Base-by-base conservation (phyloP, 2,329 filamentous ascomycete species). In the Phaeoacremonium minimum region DNA sequence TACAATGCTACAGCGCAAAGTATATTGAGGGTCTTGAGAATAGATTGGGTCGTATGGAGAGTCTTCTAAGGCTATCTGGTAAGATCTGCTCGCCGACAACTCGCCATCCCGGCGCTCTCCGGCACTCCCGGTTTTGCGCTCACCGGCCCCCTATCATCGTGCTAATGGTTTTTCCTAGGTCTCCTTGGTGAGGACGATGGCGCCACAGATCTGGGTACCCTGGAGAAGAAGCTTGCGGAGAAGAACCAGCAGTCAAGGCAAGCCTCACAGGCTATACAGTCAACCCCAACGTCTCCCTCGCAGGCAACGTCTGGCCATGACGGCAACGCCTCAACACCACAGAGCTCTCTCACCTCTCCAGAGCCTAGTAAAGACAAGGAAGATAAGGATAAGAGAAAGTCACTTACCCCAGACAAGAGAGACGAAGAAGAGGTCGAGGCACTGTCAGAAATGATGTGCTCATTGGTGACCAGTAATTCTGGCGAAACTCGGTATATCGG, bases 401-500 rank as follows among this genome's bases (percentile, higher is more conserved):
- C 70, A 3, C 57, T 64, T 5, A 55, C 58, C 8, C 41, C 59
- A 7, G 58, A 58, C 9, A 58, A 62, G 31, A 57, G 60, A 28
- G 73, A 69, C 36, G 75, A 80, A 47, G 73, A 83, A 46, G 85
- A 95, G 51, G 86, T 95, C 2, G 90, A 94, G 57, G 83, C 82
- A 2, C 64, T 98, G 39, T 95, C 91, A 1, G 93, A 98, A 64
- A 93, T 96, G 85, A 97, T 98, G 93, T 97, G 91, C 61, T 96
- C 90, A 4, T 67, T 98, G 19, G 90, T 98, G 18, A 97, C 91
- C 2, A 97, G 95, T 56, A 89, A 91, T 50, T 85, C 80, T 44
- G 93, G 93, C 37, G 93, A 98, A 67, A 96, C 91, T 7, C 77
- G 93, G 61, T 98, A 95, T 57, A 95, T 97, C 49, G 93, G 88